phyloP scores from a whole-genome alignment of 1,284 basidiomycete species.

The Cutaneotrichosporon dermatis region DNA sequence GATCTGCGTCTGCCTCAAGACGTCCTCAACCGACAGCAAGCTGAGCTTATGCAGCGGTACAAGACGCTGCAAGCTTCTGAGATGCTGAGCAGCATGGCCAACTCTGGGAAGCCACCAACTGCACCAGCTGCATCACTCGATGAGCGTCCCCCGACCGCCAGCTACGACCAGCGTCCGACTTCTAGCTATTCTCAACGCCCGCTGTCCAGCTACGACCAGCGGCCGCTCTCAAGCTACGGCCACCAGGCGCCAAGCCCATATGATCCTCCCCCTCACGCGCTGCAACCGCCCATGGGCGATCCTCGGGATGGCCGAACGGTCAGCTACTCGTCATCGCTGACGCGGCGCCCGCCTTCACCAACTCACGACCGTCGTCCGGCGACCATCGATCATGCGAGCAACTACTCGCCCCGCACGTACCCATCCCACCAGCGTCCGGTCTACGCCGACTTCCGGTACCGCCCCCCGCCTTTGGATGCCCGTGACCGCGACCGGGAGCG shows the following conservation, averaged over 20 bases:
- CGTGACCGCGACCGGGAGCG: not conserved
- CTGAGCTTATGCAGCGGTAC: conserved; percentile 3
- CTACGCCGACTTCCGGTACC: conserved; percentile 9
- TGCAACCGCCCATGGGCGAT: conserved; percentile 3
- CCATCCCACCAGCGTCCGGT: not conserved
- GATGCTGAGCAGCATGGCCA: conserved; percentile 1
- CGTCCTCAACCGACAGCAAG: conserved; percentile 2
- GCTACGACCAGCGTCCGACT: not conserved
- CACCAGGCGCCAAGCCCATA: not conserved
- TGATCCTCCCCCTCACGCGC: not conserved
- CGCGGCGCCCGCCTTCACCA: not conserved
- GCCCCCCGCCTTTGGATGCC: conserved; percentile 1
- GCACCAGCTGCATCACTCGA: not conserved
- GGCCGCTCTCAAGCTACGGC: not conserved
- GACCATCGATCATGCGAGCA: not conserved
- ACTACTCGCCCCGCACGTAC: conserved; percentile 2
- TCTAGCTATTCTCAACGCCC: not conserved
- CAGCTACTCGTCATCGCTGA: not conserved
- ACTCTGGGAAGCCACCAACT: not conserved
- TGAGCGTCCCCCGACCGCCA: conserved; percentile 2
- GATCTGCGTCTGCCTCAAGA: conserved; percentile 3
- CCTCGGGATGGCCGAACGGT: not conserved
- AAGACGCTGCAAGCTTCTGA: conserved; percentile 6
- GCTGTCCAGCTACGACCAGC: not conserved
- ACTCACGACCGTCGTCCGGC: not conserved